Evolutionary conservation across 176 grass and related monocot genomes (phyloP), one percentile per base, ranked within the genome.

Genomic region (Zea luxurians): DNA sequence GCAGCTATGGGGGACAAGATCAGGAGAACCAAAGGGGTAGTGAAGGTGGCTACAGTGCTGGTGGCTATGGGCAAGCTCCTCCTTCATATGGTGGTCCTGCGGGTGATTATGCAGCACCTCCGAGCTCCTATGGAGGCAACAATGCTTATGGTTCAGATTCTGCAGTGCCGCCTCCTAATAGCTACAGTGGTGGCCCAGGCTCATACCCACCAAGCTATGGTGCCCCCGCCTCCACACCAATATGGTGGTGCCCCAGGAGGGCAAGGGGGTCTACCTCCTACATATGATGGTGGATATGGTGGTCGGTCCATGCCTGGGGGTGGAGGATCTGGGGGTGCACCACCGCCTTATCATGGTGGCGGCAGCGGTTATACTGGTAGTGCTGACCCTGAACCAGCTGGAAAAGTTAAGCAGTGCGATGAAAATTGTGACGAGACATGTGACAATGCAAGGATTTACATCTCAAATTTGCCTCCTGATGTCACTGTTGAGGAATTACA

Each of bases 401-500:
- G 5, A 8, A 87, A 94, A 70, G 81, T 95, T 86, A 99, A 96
- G 72, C 96, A 99, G 71, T 99, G 96, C 75, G 92, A 99, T 91
- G 90, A 69, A 80, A 93, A 89, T 82, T 99, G 92, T 79, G 90
- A 83, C 52, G 96, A 96, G 37, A 83, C 81, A 21, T 99, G 96
- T 86, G 96, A 99, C 53, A 99, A 96, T 15, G 49, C 96, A 46
- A 99, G 96, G 79, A 99, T 99, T 83, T 99, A 99, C 68, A 99
- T 99, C 54, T 99, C 96, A 50, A 99, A 99, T 68, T 90, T 99
- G 76, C 96, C 96, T 15, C 92, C 90, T 35, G 90, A 99, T 91
- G 96, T 91, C 55, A 91, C 90, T 48, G 73, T 89, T 82, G 96
- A 99, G 44, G 96, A 99, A 84, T 73, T 99, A 73, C 92, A 90